Conservation (phyloP, 108 stramenopile genomes). For the Skeletonema tropicum region DNA sequence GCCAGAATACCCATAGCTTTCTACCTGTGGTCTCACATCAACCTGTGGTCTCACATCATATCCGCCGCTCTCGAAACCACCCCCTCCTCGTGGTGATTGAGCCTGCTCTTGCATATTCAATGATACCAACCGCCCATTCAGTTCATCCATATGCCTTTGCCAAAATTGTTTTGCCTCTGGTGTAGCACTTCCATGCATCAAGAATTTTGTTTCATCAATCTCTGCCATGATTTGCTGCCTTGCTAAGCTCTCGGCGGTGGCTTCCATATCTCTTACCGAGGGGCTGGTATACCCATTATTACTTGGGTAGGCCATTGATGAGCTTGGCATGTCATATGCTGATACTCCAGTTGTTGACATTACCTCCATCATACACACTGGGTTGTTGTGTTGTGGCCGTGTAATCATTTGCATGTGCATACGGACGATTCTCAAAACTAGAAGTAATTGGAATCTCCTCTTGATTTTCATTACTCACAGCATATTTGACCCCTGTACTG, state of each 20-base stretch:
- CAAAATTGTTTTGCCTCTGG: conserved; percentile 77
- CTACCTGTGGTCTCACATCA: neutral
- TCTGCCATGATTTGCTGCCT: conserved; percentile 75
- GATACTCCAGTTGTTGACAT: neutral
- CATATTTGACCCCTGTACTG: conserved; percentile 15
- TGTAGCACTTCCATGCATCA: conserved; percentile 74
- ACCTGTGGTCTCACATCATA: neutral
- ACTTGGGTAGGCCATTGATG: conserved; percentile 1
- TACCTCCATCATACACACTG: neutral
- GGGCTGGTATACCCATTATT: conserved; percentile 6
- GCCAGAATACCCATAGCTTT: neutral
- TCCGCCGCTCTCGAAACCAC: neutral
- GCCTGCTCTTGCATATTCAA: conserved; percentile 32
- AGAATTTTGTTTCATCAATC: conserved; percentile 66
- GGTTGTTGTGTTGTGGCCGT: neutral
- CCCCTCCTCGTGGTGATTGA: neutral
- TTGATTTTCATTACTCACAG: neutral
- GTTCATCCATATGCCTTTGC: conserved; percentile 73
- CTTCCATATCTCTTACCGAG: conserved; percentile 5
- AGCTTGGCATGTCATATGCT: neutral
- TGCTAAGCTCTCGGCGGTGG: conserved; percentile 53
- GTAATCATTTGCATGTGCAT: neutral
- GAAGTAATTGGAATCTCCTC: neutral
- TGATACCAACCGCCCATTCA: conserved; percentile 59
- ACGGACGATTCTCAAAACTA: neutral